A percentile compares a stretch with the other conserved stretches of the same genome.
These are phyloP conservation scores for Calycina herbarum DNA, from an alignment of 2,329 filamentous ascomycete genomes.

Conservation along the genomic window DNA sequence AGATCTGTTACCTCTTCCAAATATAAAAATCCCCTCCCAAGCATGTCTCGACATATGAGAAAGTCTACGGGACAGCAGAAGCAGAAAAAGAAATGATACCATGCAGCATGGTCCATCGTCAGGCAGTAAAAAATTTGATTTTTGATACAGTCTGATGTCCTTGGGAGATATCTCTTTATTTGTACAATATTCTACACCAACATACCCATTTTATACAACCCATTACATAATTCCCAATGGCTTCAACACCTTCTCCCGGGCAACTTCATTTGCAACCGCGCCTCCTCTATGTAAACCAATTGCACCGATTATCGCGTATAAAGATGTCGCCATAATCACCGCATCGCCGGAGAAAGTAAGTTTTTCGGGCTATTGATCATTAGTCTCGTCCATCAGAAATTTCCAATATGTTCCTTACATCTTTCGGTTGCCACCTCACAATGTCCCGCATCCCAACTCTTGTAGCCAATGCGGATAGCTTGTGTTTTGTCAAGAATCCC, in stretches of 20 bases:
- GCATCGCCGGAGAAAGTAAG: constrained; percentile 72
- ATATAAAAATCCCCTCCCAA: too few species aligned
- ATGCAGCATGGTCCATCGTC: too few species aligned
- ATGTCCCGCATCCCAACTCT: constrained; percentile 72
- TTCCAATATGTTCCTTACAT: constrained; percentile 55
- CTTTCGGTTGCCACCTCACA: constrained; percentile 83
- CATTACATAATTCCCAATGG: constrained; percentile 35
- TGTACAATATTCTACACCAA: neutral
- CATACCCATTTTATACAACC: constrained; percentile 29
- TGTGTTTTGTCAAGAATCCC: constrained; percentile 61
- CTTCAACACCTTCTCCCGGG: constrained; percentile 60
- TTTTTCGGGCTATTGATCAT: constrained; percentile 57
- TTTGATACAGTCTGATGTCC: too few species aligned
- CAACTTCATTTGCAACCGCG: constrained; percentile 70
- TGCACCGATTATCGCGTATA: constrained; percentile 87
- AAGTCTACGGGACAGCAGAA: too few species aligned
- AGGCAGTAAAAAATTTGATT: too few species aligned
- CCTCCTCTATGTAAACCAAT: constrained; percentile 86
- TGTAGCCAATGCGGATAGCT: constrained; percentile 66
- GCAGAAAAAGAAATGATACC: too few species aligned
- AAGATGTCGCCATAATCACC: constrained; percentile 70
- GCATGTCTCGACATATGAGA: too few species aligned
- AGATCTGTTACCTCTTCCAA: too few species aligned
- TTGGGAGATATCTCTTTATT: neutral
- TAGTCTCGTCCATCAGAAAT: constrained; percentile 19